Evolutionary conservation across 2,329 filamentous ascomycete species (phyloP).

Genomic region (Lomentospora prolificans): DNA sequence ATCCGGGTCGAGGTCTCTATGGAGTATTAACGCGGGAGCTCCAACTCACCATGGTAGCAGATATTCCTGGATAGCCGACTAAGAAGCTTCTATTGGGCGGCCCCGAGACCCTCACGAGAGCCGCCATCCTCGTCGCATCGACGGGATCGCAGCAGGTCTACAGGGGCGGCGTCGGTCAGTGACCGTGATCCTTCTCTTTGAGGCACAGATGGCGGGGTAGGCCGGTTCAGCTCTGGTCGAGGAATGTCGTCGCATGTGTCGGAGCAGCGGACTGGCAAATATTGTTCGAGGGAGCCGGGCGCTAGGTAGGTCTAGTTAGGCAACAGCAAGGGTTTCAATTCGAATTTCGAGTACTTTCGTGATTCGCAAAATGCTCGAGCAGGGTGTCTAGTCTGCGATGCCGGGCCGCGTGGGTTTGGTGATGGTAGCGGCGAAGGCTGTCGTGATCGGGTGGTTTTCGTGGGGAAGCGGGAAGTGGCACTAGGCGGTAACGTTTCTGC

Average conservation of each 20-base stretch:
- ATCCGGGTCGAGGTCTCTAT: background rate
- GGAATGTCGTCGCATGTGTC: background rate
- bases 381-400: background rate
- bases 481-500: background rate
- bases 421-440: background rate
- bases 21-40: background rate
- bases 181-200: slow-evolving; percentile 1
- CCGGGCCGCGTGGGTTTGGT: background rate
- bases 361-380: background rate
- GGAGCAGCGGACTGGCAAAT: no score
- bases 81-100: slow-evolving; percentile 95
- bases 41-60: slow-evolving; percentile 78
- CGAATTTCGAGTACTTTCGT: background rate
- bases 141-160: slow-evolving; percentile 2
- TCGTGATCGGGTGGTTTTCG: background rate
- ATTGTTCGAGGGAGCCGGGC: no score
- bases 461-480: background rate
- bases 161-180: slow-evolving; percentile 2
- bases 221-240: background rate
- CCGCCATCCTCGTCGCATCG: slow-evolving; percentile 40
- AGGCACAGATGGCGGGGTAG: slow-evolving; percentile 4
- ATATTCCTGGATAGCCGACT: slow-evolving; percentile 95
- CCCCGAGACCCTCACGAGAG: slow-evolving; percentile 91
- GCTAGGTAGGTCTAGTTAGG: no score
- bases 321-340: no score